Percentiles rank a stretch among this genome's conserved stretches.
These are phyloP conservation scores for Erodium trifolium DNA, from an alignment of 441 rosid genomes.

Conservation along the genomic window DNA sequence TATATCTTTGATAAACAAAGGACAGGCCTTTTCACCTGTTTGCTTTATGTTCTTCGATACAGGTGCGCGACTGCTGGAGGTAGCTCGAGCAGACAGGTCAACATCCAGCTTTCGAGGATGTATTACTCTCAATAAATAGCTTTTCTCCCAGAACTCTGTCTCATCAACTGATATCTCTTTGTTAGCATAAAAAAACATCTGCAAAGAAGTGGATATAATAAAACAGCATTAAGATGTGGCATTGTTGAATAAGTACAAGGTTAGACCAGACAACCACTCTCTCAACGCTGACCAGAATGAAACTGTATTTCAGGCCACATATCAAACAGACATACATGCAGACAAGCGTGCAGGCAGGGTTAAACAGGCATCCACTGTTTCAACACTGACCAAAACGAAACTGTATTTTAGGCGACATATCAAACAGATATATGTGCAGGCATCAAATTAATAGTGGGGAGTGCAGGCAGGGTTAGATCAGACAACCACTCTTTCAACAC, in stretches of 20 bases:
- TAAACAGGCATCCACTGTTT: no score
- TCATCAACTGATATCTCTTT: slow-evolving; percentile 54
- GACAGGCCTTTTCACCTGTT: slow-evolving; percentile 43
- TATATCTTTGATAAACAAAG: slow-evolving; percentile 63
- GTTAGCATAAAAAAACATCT: slow-evolving; percentile 81
- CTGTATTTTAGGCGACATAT: no score
- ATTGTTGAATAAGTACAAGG: background rate
- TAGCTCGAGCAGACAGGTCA: slow-evolving; percentile 22
- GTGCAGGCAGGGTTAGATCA: no score
- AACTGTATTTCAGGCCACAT: background rate
- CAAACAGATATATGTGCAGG: no score
- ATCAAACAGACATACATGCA: no score
- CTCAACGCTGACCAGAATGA: background rate
- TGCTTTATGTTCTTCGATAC: slow-evolving; percentile 37
- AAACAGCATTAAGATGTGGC: slow-evolving; percentile 13
- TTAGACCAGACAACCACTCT: background rate
- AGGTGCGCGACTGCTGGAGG: slow-evolving; percentile 18
- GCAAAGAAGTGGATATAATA: slow-evolving; percentile 12
- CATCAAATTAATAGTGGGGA: no score
- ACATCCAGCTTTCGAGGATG: slow-evolving; percentile 30
- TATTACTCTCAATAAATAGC: slow-evolving; percentile 51
- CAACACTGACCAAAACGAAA: no score
- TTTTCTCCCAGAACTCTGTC: slow-evolving; percentile 93
- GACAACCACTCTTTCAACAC: no score
- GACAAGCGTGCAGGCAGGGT: no score